Base-by-base conservation (phyloP, 83 land plant species). In the Thuja plicata region DNA sequence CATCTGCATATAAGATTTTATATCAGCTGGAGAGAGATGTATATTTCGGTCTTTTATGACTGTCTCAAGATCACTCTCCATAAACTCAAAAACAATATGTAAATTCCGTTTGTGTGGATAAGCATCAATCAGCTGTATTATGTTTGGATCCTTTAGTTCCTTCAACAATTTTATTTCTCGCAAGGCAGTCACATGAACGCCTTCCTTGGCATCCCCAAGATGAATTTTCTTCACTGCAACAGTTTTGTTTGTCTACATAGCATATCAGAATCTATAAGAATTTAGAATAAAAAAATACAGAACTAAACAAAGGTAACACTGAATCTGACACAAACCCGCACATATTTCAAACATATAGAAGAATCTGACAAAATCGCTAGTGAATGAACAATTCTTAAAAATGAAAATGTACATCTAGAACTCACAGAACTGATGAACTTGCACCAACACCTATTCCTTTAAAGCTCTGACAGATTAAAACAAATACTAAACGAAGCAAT, bases 41-140 rank as follows among this genome's bases (percentile, higher is more conserved):
- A 97, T 96, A 85, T 98, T 98, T 52, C 96, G 90, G 78, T 98
- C 97, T 62, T 94, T 94, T 88, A 98, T 98, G 82, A 98, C 99
- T 10, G 99, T 96, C 89, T 98, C 99, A 52, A 98, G 90, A 88
- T 98, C 99, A 90, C 95, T 98, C 92, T 98, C 99, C 99, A 98
- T 98, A 54, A 97, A 98, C 84, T 98, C 99, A 94, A 98, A 97
- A 37, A 98, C 99, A 77, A 98, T 94, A 91, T 98, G 99, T 93
- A 98, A 89, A 89, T 98, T 98, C 37, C 95, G 94, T 90, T 98
- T 98, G 93, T 98, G 97, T 55, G 99, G 99, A 88, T 95, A 98
- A 41, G 97, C 99, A 91, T 98, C 99, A 70, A 96, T 94, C 85
- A 98, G 91, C 93, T 96, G 99, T 87, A 98, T 98, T 79, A 98